These are phyloP conservation scores for Polygonum maritimum DNA, from an alignment of 148 eudicot species.

Conservation along the genomic window DNA sequence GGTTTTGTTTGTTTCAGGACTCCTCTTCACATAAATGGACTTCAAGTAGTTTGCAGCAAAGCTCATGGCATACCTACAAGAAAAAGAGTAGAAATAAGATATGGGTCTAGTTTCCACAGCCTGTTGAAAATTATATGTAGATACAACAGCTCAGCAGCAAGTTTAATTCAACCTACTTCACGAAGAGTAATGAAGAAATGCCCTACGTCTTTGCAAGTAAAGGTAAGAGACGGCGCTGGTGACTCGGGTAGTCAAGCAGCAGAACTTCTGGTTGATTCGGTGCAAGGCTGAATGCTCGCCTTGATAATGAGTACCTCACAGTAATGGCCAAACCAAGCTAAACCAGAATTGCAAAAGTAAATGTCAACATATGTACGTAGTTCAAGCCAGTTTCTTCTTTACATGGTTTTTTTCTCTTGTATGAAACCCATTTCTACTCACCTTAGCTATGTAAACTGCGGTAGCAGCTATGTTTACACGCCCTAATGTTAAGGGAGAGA, in stretches of 20 bases:
- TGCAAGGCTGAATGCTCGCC: conserved; percentile 71
- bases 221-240: conserved; percentile 84
- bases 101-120: background rate
- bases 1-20: conserved; percentile 66
- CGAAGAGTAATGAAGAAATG: background rate
- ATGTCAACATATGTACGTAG: background rate
- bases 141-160: background rate
- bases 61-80: conserved; percentile 87
- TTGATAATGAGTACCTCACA: conserved; percentile 71
- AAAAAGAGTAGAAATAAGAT: background rate
- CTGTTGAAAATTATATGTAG: background rate
- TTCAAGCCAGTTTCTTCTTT: background rate
- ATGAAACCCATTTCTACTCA: conserved; percentile 12
- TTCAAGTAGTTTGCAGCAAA: conserved; percentile 84
- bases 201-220: conserved; percentile 93
- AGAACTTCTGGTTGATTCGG: conserved; percentile 77
- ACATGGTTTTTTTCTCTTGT: too few relatives aligned
- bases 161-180: background rate
- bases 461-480: conserved; percentile 77
- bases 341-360: background rate
- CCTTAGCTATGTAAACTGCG: conserved; percentile 79
- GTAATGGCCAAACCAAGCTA: conserved; percentile 85
- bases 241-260: conserved; percentile 95
- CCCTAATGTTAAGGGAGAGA: conserved; percentile 92
- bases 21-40: conserved; percentile 56